Conservation (phyloP, 2,329 filamentous ascomycete genomes). For the Akanthomyces uredinophilus region DNA sequence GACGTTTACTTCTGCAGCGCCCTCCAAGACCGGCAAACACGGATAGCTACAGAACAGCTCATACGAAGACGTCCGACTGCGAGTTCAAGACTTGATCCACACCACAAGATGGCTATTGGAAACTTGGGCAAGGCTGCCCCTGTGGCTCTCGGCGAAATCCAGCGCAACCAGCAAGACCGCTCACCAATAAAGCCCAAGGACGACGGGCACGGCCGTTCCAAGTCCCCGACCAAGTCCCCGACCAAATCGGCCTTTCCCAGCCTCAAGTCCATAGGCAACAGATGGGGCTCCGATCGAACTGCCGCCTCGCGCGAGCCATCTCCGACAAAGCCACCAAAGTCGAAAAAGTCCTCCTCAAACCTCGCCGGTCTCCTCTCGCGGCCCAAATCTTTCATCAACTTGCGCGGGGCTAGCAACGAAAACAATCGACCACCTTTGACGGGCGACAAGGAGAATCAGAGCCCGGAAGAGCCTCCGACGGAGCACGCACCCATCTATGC, state of each 20-base stretch:
- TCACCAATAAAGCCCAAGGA: slow-evolving; percentile 36
- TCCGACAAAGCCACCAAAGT: slow-evolving; percentile 59
- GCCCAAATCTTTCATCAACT: slow-evolving; percentile 66
- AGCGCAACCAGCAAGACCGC: slow-evolving; percentile 48
- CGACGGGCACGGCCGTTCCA: slow-evolving; percentile 31
- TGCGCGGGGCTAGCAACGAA: slow-evolving; percentile 50
- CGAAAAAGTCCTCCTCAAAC: slow-evolving; percentile 78
- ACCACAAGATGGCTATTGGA: slow-evolving; percentile 8
- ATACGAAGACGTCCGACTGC: background rate
- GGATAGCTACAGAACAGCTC: background rate
- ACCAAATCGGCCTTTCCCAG: slow-evolving; percentile 40
- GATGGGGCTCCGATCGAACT: slow-evolving; percentile 33
- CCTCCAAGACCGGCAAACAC: background rate
- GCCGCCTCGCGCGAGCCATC: slow-evolving; percentile 44
- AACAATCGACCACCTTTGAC: slow-evolving; percentile 48
- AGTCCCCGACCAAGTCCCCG: slow-evolving; percentile 39
- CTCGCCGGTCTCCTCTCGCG: slow-evolving; percentile 71
- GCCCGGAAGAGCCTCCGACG: slow-evolving; percentile 38
- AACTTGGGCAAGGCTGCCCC: background rate
- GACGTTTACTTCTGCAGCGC: background rate
- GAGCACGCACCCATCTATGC: slow-evolving; percentile 70
- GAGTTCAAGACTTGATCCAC: background rate
- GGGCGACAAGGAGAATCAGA: slow-evolving; percentile 74
- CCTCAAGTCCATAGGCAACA: slow-evolving; percentile 37
- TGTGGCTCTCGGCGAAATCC: slow-evolving; percentile 50